Evolutionary conservation across 2,329 filamentous ascomycete species (phyloP), one percentile per base, ranked within the genome.

Genomic region (Erysiphe neolycopersici): DNA sequence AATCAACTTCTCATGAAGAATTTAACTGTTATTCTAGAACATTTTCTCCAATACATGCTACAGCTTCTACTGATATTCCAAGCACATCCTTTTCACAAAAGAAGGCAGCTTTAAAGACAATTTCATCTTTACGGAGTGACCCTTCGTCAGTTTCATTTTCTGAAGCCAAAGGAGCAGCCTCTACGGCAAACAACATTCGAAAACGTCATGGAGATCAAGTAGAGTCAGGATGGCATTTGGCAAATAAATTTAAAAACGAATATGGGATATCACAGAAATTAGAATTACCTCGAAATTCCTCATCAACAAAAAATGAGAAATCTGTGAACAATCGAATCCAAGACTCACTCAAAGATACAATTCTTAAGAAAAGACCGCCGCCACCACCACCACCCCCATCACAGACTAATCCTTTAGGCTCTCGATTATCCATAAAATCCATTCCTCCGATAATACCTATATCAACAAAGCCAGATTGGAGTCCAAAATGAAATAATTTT

Each of bases 131-230:
- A 37, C 62, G 62, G 41, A 65, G 64, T 38, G 62, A 69, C 48
- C 65, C 67, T 12, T 63, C 67, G 3, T 63, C 63, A 17, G 64
- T 69, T 12, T 67, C 64, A 14, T 47, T 69, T 11, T 59, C 63
- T 36, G 66, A 73, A 54, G 59, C 65, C 14, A 62, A 60, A 45
- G 58, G 56, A 42, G 64, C 66, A 39, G 69, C 66, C 16, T 63
- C 61, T 18, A 71, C 66, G 22, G 65, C 65, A 39, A 71, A 65
- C 35, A 69, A 70, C 51, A 73, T 76, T 52, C 65, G 68, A 38
- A 65, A 73, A 51, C 59, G 68, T 33, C 71, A 76, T 51, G 67
- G 68, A 1, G 70, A 72, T 37, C 68, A 73, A 51, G 66, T 71
- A 13, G 63, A 65, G 13, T 58, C 63, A 13, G 69, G 69, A 1